A percentile compares a stretch with the other conserved stretches of the same genome.
Conservation (phyloP, 768 basidiomycete genomes). For the Psilocybe subaeruginosa region DNA sequence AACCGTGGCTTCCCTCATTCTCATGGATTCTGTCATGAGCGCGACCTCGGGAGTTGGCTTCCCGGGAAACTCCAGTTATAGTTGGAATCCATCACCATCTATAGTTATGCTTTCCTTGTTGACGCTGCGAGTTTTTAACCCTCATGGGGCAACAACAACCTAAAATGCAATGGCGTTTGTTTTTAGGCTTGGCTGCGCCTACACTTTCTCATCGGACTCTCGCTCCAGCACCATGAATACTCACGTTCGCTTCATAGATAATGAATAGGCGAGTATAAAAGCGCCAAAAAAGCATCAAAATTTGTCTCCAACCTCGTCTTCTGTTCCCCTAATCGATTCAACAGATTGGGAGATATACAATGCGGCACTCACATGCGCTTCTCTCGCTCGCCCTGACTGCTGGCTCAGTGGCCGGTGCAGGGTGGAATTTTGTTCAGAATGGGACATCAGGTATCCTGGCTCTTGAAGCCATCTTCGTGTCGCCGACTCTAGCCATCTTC, state of each 20-base stretch:
- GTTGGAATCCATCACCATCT: not conserved
- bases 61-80: not conserved
- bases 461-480: conserved; percentile 31
- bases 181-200: conserved; percentile 3
- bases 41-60: not conserved
- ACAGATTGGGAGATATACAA: not conserved
- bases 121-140: not conserved
- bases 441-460: conserved; percentile 31
- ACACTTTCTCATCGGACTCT: not conserved
- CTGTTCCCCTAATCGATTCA: not conserved
- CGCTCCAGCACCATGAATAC: not conserved
- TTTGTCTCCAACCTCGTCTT: not conserved
- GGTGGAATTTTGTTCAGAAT: conserved; percentile 32
- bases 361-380: conserved; percentile 1
- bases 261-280: conserved; percentile 3
- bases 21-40: not conserved
- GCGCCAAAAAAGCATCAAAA: not conserved
- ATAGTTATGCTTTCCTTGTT: not conserved
- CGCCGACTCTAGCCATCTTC: conserved; percentile 31
- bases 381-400: conserved; percentile 1
- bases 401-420: conserved; percentile 8
- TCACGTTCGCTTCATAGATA: not conserved
- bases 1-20: not conserved
- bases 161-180: not conserved
- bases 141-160: not conserved